phyloP scores from a whole-genome alignment of 2,329 filamentous ascomycete genomes.

The Epichloe elymi region DNA sequence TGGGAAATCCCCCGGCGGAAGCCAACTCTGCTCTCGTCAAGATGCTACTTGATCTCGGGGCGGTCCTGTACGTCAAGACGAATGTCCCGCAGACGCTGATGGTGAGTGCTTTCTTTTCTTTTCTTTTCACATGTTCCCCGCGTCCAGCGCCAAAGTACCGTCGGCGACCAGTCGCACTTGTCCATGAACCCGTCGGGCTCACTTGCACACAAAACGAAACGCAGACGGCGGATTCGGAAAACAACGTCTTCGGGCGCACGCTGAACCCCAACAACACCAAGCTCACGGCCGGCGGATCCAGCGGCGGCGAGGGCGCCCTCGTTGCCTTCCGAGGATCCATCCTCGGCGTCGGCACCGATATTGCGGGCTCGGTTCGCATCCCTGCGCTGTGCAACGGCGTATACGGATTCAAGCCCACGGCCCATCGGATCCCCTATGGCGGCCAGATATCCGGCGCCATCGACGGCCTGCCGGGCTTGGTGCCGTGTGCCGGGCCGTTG shows the following conservation, averaged over 20 bases:
- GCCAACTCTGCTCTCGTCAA: slow-evolving; percentile 13
- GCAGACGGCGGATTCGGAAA: slow-evolving; percentile 26
- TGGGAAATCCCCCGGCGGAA: slow-evolving; percentile 10
- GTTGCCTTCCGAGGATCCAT: slow-evolving; percentile 13
- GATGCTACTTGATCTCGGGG: slow-evolving; percentile 13
- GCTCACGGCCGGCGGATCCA: slow-evolving; percentile 13
- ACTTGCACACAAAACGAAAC: too few species aligned
- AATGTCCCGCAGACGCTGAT: slow-evolving; percentile 50
- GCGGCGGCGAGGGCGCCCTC: slow-evolving; percentile 13
- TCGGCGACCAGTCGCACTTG: too few species aligned
- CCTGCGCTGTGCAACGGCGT: slow-evolving; percentile 41
- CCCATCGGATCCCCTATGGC: slow-evolving; percentile 37
- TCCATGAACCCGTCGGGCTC: too few species aligned
- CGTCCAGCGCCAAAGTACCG: not conserved
- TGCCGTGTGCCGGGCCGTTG: slow-evolving; percentile 28
- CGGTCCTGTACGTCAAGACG: slow-evolving; percentile 27
- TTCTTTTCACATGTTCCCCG: not conserved
- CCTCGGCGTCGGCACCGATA: slow-evolving; percentile 14
- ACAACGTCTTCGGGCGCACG: slow-evolving; percentile 15
- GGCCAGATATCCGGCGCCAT: slow-evolving; percentile 12
- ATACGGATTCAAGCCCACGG: slow-evolving; percentile 41
- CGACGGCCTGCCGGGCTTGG: slow-evolving; percentile 10
- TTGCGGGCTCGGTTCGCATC: slow-evolving; percentile 35
- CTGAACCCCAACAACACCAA: slow-evolving; percentile 21
- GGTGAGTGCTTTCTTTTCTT: slow-evolving; percentile 18